Base-by-base conservation (phyloP, 2,329 filamentous ascomycete species). In the Neoascochyta sp. region DNA sequence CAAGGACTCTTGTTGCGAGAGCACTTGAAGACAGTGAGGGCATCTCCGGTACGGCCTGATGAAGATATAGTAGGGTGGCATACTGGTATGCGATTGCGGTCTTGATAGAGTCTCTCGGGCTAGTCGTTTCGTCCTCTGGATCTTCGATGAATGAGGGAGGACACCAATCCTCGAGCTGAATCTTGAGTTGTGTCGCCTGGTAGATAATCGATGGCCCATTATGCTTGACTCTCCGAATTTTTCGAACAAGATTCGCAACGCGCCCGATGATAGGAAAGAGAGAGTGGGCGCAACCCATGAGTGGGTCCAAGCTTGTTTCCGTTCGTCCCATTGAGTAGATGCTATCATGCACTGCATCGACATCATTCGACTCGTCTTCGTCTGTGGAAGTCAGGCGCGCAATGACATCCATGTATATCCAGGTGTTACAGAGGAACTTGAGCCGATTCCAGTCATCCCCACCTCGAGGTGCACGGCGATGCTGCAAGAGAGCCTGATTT, bases 341-440 rank as follows among this genome's bases (percentile, higher is more conserved):
- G 26, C 50, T 38, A 54, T 63, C 52, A 56, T 63, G 31, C 52
- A 64, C 52, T 18, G 46, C 27, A 29, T 64, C 62, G 32, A 77
- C 74, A 46, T 77, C 72, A 25, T 69, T 68, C 3, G 67, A 68
- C 9, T 76, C 74, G 14, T 76, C 74, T 19, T 74, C 71, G 35
- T 78, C 75, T 3, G 76, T 61, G 3, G 79, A 79, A 0, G 80
- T 84, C 27, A 86, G 63, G 9, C 80, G 73, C 14, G 81, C 76
- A 40, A 85, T 80, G 16, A 85, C 81, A 52, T 84, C 80, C 73
- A 84, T 81, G 48, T 85, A 86, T 6, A 84, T 71, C 77, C 79
- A 85, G 4, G 76, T 78, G 50, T 83, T 84, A 61, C 78, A 81
- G 11, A 86, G 65, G 45, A 85, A 85, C 32, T 75, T 76, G 14